These are phyloP conservation scores for Arachnopeziza araneosa DNA, from an alignment of 2,329 filamentous ascomycete genomes.

Conservation along the genomic window DNA sequence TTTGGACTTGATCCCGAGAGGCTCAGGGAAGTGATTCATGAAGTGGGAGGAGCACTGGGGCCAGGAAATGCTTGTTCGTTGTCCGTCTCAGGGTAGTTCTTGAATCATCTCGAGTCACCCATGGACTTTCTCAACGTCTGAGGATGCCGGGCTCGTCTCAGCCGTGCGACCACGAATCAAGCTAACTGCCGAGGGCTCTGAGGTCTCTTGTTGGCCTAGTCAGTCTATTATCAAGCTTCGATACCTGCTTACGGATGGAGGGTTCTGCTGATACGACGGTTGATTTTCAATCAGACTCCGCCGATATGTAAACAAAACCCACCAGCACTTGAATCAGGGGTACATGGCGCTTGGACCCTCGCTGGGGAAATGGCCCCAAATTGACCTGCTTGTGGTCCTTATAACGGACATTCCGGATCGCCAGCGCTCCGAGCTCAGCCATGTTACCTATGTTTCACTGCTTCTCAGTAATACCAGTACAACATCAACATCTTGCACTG, in stretches of 20 bases:
- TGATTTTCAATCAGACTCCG: background rate
- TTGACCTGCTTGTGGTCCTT: background rate
- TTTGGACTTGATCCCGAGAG: constrained; percentile 74
- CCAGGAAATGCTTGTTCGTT: too few species aligned
- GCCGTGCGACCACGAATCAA: too few species aligned
- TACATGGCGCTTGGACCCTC: too few species aligned
- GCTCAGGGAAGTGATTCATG: constrained; percentile 65
- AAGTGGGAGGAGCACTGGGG: too few species aligned
- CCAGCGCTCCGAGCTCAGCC: too few species aligned
- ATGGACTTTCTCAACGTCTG: too few species aligned
- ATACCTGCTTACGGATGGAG: background rate
- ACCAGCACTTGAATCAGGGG: background rate
- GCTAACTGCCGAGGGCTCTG: too few species aligned
- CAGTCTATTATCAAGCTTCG: background rate
- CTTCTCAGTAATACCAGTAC: too few species aligned
- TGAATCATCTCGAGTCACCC: too few species aligned
- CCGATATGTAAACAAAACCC: too few species aligned
- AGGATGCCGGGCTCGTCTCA: too few species aligned
- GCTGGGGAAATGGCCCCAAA: background rate
- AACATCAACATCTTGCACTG: background rate
- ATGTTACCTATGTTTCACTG: background rate
- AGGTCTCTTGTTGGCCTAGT: background rate
- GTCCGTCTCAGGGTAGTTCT: too few species aligned
- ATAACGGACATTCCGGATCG: background rate
- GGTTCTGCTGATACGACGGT: background rate